phyloP scores from a whole-genome alignment of 2,329 filamentous ascomycete genomes.

The Orbilia quercus region DNA sequence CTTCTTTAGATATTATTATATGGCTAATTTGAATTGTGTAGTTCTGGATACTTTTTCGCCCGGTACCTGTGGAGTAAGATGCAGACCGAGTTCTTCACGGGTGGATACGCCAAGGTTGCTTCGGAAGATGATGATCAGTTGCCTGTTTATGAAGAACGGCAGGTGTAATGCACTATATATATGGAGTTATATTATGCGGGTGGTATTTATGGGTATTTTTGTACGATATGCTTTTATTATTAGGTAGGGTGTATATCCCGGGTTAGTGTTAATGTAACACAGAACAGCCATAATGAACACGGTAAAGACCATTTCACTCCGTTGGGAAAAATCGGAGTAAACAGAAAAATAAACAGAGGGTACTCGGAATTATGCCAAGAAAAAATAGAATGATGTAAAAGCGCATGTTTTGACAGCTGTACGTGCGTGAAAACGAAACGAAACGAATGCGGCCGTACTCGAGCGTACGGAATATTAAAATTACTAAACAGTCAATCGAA shows the following conservation, averaged over 20 bases:
- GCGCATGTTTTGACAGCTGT: neutral
- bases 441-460: neutral
- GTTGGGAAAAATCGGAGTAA: no score
- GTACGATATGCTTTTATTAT: no score
- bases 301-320: no score
- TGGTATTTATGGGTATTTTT: no score
- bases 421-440: neutral
- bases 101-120: conserved; percentile 28
- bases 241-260: no score
- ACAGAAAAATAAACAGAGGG: conserved; percentile 2
- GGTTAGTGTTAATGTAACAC: no score
- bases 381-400: conserved; percentile 8
- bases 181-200: no score
- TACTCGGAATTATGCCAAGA: neutral
- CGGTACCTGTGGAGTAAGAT: conserved; percentile 19
- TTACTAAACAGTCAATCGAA: conserved; percentile 1
- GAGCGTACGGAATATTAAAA: conserved; percentile 20
- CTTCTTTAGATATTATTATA: conserved; percentile 1
- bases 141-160: conserved; percentile 28
- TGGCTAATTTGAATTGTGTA: neutral
- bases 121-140: conserved; percentile 17
- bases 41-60: conserved; percentile 20
- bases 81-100: conserved; percentile 21
- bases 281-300: no score
- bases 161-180: neutral